A percentile compares a stretch with the other conserved stretches of the same genome.
These are phyloP conservation scores for Capsicum pubescens DNA, from an alignment of 257 asterid genomes.

Conservation along the genomic window DNA sequence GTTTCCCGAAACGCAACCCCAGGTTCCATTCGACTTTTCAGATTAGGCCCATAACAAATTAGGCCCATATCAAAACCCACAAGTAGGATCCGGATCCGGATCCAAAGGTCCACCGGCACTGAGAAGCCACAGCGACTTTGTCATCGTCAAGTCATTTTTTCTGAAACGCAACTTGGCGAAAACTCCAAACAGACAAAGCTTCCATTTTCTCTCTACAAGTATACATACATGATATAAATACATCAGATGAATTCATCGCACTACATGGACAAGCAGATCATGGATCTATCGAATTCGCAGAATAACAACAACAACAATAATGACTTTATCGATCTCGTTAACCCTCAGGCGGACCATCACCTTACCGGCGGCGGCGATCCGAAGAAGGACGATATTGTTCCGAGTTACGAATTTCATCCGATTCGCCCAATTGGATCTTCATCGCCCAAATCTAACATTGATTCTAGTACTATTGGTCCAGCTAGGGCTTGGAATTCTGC, in stretches of 20 bases:
- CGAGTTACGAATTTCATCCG: slow-evolving; percentile 88
- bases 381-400: slow-evolving; percentile 68
- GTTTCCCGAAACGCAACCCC: background rate
- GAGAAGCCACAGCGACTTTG: background rate
- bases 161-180: background rate
- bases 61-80: background rate
- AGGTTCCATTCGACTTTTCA: background rate
- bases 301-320: slow-evolving; percentile 39
- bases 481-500: slow-evolving; percentile 67
- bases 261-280: slow-evolving; percentile 98
- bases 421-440: slow-evolving; percentile 65
- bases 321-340: slow-evolving; percentile 81
- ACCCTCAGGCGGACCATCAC: slow-evolving; percentile 48
- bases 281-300: slow-evolving; percentile 91
- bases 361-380: slow-evolving; percentile 3
- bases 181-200: background rate
- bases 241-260: slow-evolving; percentile 79
- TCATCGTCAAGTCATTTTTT: background rate
- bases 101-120: slow-evolving; percentile 2
- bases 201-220: background rate
- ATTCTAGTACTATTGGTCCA: slow-evolving; percentile 52
- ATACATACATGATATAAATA: background rate
- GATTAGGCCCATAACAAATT: background rate
- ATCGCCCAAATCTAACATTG: slow-evolving; percentile 50
- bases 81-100: slow-evolving; percentile 18